A percentile compares a stretch with the other conserved stretches of the same genome.
phyloP scores from a whole-genome alignment of 1,284 basidiomycete species.

The Trametes polyzona region DNA sequence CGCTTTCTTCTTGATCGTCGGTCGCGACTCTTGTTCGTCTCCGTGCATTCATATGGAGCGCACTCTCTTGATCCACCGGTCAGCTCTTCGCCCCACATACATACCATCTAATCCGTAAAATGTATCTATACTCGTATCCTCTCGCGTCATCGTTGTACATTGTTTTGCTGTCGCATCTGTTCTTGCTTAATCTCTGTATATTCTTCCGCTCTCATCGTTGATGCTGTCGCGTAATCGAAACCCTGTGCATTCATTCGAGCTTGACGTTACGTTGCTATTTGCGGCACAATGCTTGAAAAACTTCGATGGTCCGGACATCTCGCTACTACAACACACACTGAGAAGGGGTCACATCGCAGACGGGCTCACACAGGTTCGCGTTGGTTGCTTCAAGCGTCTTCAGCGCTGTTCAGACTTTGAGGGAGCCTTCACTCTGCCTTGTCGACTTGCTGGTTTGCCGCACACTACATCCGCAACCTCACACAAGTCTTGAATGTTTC shows the following conservation, averaged over 20 bases:
- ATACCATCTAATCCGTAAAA: constrained; percentile 6
- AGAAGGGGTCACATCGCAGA: neutral
- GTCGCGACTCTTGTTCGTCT: neutral
- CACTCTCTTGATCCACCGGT: neutral
- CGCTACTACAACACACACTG: neutral
- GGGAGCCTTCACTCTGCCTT: neutral
- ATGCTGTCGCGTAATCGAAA: too few relatives aligned
- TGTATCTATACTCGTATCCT: constrained; percentile 20
- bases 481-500: neutral
- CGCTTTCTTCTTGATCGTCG: neutral
- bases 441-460: neutral
- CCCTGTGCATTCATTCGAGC: neutral
- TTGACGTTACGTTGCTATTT: neutral
- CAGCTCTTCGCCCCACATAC: neutral
- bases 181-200: neutral
- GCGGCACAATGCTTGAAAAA: constrained; percentile 1
- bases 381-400: neutral
- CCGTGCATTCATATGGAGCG: neutral
- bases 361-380: constrained; percentile 1
- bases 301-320: neutral
- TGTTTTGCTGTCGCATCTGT: constrained; percentile 9
- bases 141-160: constrained; percentile 10
- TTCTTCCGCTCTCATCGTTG: neutral
- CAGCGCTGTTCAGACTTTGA: too few relatives aligned
- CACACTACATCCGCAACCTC: neutral